Percentiles rank a stretch among this genome's conserved stretches.
These are phyloP conservation scores for Kazachstania sp. DNA, from an alignment of 1,139 yeast species.

Conservation along the genomic window DNA sequence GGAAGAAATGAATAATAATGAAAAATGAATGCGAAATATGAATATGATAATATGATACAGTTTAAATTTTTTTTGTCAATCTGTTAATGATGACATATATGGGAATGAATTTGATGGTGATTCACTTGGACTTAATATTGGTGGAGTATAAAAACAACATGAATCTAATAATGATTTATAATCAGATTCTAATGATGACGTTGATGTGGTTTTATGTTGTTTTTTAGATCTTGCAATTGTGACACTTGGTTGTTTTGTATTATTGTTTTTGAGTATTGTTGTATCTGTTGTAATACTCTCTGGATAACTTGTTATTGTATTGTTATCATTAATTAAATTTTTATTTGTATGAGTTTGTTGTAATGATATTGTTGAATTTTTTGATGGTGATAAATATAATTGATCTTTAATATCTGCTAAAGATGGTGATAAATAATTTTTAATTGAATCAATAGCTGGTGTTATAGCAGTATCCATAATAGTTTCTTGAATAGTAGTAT, in stretches of 20 bases:
- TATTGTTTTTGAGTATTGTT: constrained; percentile 4
- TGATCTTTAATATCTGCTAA: constrained; percentile 3
- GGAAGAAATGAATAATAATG: not conserved
- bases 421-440: constrained; percentile 2
- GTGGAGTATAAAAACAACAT: constrained; percentile 21
- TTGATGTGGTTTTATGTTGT: not conserved
- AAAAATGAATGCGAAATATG: not conserved
- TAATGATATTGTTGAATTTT: not conserved
- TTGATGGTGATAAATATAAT: constrained; percentile 1
- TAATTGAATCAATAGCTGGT: constrained; percentile 1
- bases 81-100: constrained; percentile 1
- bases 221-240: not conserved
- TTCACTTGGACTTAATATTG: not conserved
- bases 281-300: constrained; percentile 7
- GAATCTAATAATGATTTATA: constrained; percentile 22
- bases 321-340: not conserved
- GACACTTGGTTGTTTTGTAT: too few relatives aligned
- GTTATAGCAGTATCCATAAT: not conserved
- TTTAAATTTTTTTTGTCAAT: not conserved
- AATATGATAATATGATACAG: not conserved
- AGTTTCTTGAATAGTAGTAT: not conserved
- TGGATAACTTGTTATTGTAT: not conserved
- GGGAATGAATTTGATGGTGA: not conserved
- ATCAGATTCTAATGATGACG: constrained; percentile 12
- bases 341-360: not conserved